Percentiles rank a stretch among this genome's conserved stretches.
These are phyloP conservation scores for Amylocystis lapponica DNA, from an alignment of 768 basidiomycete species.

Conservation along the genomic window DNA sequence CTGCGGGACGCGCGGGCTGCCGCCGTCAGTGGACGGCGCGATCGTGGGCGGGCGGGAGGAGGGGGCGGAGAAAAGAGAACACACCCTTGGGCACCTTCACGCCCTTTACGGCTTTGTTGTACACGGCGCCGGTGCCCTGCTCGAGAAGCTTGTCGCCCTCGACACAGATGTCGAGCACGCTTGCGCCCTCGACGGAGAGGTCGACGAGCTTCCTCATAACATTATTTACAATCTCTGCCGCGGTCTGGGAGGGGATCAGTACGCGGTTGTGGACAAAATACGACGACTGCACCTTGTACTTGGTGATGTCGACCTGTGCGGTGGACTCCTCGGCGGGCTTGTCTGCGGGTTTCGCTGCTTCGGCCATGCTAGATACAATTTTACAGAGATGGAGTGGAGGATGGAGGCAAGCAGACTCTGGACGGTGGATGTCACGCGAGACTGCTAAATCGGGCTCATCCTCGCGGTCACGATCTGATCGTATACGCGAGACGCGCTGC, in stretches of 20 bases:
- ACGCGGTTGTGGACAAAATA: background rate
- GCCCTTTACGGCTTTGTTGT: conserved; percentile 88
- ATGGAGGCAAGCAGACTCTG: background rate
- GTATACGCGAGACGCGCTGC: no score
- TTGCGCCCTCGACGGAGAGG: conserved; percentile 73
- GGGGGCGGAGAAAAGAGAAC: conserved; percentile 17
- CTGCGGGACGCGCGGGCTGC: conserved; percentile 34
- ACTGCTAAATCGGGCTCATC: no score
- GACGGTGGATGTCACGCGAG: no score
- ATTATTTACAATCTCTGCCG: conserved; percentile 83
- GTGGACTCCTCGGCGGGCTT: conserved; percentile 45
- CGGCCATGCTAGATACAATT: conserved; percentile 57
- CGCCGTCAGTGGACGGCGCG: background rate
- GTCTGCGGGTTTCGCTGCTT: conserved; percentile 45
- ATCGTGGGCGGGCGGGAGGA: background rate
- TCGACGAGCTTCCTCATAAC: conserved; percentile 83
- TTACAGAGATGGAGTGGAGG: background rate
- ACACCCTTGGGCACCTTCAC: conserved; percentile 83
- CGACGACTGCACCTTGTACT: conserved; percentile 64
- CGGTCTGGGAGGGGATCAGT: conserved; percentile 46
- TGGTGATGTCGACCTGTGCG: conserved; percentile 72
- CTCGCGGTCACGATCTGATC: no score
- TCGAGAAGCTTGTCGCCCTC: conserved; percentile 94
- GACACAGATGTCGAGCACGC: conserved; percentile 82
- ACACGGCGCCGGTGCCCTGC: conserved; percentile 76